Evolutionary conservation across 306 rosid species (phyloP).

Genomic region (Ochetophila trinervis): DNA sequence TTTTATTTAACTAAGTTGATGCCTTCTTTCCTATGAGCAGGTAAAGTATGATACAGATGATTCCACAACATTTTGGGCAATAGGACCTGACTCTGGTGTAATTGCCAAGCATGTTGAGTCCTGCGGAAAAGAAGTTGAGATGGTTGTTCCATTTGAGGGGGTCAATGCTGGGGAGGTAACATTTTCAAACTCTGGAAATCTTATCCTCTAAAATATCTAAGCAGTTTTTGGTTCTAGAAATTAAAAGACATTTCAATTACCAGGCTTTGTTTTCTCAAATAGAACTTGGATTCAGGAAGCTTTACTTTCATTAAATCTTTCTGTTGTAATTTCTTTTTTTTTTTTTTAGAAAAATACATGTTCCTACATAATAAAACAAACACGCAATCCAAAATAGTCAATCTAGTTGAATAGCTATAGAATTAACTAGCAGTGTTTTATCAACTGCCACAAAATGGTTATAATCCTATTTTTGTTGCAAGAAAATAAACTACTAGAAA

Average conservation of each 20-base stretch:
- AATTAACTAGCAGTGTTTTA: too few relatives aligned
- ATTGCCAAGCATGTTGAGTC: slow-evolving; percentile 64
- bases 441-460: too few relatives aligned
- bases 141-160: slow-evolving; percentile 95
- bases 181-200: neutral
- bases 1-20: slow-evolving; percentile 24
- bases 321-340: neutral
- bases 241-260: neutral
- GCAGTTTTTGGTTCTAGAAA: neutral
- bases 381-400: too few relatives aligned
- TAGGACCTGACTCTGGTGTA: slow-evolving; percentile 76
- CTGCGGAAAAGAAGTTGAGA: slow-evolving; percentile 84
- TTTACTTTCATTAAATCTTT: neutral
- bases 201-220: neutral
- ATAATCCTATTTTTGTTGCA: too few relatives aligned
- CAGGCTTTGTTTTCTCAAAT: neutral
- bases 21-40: slow-evolving; percentile 41
- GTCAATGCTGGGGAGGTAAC: slow-evolving; percentile 75
- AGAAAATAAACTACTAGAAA: too few relatives aligned
- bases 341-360: neutral
- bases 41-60: slow-evolving; percentile 86
- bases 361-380: too few relatives aligned
- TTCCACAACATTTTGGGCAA: slow-evolving; percentile 84
- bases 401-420: too few relatives aligned
- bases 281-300: neutral